A percentile compares a stretch with the other conserved stretches of the same genome.
These are phyloP conservation scores for Margaritispora aquatica DNA, from an alignment of 495 filamentous ascomycete genomes.

Conservation along the genomic window DNA sequence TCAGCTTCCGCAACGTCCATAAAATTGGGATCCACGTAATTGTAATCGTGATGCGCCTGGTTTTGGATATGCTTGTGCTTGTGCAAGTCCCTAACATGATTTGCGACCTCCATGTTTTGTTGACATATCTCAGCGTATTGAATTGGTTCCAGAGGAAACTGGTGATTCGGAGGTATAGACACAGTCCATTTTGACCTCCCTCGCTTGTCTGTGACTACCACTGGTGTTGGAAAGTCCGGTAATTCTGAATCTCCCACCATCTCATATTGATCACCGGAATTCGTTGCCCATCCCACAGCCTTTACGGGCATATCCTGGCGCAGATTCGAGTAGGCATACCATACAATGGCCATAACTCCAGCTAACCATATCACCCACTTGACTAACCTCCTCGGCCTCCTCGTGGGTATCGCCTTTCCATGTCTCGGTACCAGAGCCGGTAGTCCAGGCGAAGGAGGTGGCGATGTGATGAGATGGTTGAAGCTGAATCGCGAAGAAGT, in stretches of 20 bases:
- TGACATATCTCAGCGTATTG: conserved; percentile 57
- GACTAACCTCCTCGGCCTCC: conserved; percentile 40
- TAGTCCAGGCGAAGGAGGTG: conserved; percentile 53
- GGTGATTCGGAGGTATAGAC: conserved; percentile 50
- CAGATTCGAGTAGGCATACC: conserved; percentile 22
- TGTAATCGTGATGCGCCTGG: conserved; percentile 43
- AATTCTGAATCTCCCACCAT: conserved; percentile 43
- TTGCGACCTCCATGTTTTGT: conserved; percentile 48
- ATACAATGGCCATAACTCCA: conserved; percentile 33
- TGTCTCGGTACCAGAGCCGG: conserved; percentile 58
- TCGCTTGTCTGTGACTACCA: conserved; percentile 49
- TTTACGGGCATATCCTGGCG: conserved; percentile 17
- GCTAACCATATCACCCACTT: conserved; percentile 37
- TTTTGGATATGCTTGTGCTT: conserved; percentile 31
- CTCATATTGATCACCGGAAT: conserved; percentile 35
- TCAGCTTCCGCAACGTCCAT: conserved; percentile 62
- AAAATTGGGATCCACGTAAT: conserved; percentile 54
- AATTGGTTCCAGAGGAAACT: conserved; percentile 50
- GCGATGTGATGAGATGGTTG: conserved; percentile 54
- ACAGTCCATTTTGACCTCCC: conserved; percentile 63
- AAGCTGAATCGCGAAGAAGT: conserved; percentile 54
- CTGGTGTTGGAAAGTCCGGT: conserved; percentile 50
- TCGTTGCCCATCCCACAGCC: conserved; percentile 27
- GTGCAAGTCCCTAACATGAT: conserved; percentile 41
- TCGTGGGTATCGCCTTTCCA: conserved; percentile 40